Base-by-base conservation (phyloP, 352 stramenopile species). In the Phytopythium oedochilum region DNA sequence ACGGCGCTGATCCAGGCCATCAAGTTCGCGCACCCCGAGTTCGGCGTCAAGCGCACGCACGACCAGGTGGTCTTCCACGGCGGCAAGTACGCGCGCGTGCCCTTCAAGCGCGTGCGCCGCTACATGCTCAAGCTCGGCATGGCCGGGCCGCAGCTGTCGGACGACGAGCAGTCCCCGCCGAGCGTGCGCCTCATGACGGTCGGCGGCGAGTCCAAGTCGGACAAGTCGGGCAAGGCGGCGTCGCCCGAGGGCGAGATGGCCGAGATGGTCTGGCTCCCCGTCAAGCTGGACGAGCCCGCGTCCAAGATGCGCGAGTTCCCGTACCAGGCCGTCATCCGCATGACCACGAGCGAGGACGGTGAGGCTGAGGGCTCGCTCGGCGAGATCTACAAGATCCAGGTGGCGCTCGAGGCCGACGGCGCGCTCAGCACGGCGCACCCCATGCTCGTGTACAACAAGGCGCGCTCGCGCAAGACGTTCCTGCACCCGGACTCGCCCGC, bases 311-410 rank as follows among this genome's bases (percentile, higher is more conserved):
- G 73, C 57, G 61, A 91, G 61, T 89, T 86, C 56, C 83, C 81
- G 36, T 89, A 95, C 69, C 75, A 92, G 61, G 85, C 85, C 12
- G 81, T 93, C 48, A 95, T 95, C 44, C 83, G 82, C 44, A 92
- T 93, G 85, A 93, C 77, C 25, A 83, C 68, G 38, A 84, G 57
- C 43, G 78, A 88, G 36, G 72, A 89, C 23, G 81, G 78, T 44
- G 78, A 89, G 11, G 75, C 78, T 26, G 61, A 83, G n/a, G 83
- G 82, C 22, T 78, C 74, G 11, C 70, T 92, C 45, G 84, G 84
- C 28, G 85, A 95, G 70, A 92, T 95, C 71, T 95, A 95, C 73
- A 95, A 95, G 73, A 92, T 95, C 65, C 85, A 95, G 44, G 84
- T 93, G 53, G 85, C 85, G 15, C 68, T 92, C 63, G 73, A 83